Conservation (phyloP, 345 rosid species). For the Eucalyptus albens region DNA sequence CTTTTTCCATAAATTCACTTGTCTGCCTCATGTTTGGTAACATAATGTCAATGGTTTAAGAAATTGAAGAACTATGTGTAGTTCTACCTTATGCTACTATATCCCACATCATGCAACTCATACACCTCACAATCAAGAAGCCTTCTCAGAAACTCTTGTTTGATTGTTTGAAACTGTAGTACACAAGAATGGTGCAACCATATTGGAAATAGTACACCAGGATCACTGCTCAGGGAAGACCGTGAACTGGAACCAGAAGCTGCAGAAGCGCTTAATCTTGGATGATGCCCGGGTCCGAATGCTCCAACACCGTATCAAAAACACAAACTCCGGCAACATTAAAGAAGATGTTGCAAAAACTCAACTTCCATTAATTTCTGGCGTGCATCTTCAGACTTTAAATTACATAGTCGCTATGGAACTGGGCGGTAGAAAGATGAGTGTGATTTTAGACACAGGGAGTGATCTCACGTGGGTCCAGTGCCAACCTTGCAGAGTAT, state of each 20-base stretch:
- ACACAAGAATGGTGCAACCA: constrained; percentile 32
- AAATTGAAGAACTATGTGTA: background rate
- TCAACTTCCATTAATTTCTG: constrained; percentile 55
- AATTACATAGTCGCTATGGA: constrained; percentile 66
- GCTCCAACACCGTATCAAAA: constrained; percentile 42
- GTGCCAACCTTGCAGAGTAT: constrained; percentile 69
- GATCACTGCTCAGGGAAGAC: constrained; percentile 36
- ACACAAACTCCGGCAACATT: background rate
- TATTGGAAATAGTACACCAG: constrained; percentile 68
- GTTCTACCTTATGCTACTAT: background rate
- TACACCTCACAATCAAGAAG: background rate
- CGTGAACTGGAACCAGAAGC: constrained; percentile 44
- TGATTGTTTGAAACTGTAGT: constrained; percentile 15
- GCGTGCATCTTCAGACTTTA: constrained; percentile 43
- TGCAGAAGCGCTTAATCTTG: constrained; percentile 29
- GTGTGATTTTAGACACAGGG: constrained; percentile 78
- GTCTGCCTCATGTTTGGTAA: background rate
- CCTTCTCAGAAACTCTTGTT: background rate
- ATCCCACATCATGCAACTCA: background rate
- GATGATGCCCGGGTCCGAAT: constrained; percentile 38
- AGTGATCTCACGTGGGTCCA: constrained; percentile 97
- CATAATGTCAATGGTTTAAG: background rate
- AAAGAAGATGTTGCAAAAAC: constrained; percentile 8
- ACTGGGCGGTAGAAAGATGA: constrained; percentile 46
- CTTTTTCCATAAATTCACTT: background rate